A percentile compares a stretch with the other conserved stretches of the same genome.
Evolutionary conservation across 805 yeast genomes (phyloP).

Genomic region (Brettanomyces nanus): DNA sequence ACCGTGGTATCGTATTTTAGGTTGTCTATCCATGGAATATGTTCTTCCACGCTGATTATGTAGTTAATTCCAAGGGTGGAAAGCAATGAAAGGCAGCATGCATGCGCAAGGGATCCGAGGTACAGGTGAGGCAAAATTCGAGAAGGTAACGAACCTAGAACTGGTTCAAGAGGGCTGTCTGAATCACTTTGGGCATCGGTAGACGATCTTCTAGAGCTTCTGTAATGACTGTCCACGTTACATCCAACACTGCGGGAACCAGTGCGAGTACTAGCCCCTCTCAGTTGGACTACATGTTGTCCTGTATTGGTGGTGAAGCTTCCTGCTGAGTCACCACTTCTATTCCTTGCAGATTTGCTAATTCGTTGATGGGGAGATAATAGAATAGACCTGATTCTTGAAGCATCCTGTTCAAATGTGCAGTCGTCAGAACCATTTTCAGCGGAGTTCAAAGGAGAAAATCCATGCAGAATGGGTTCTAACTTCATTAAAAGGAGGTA

Average conservation of each 20-base stretch:
- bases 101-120: constrained; percentile 78
- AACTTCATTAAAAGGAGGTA: constrained; percentile 55
- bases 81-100: constrained; percentile 59
- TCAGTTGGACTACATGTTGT: constrained; percentile 22
- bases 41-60: constrained; percentile 83
- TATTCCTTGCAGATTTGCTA: constrained; percentile 1
- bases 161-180: constrained; percentile 25
- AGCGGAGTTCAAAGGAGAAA: constrained; percentile 39
- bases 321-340: constrained; percentile 5
- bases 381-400: constrained; percentile 14
- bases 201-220: neutral
- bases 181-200: neutral
- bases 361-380: constrained; percentile 13
- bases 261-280: neutral
- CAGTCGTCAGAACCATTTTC: constrained; percentile 1
- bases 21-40: constrained; percentile 49
- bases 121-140: constrained; percentile 75
- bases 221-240: too few species aligned
- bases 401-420: constrained; percentile 15
- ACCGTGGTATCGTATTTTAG: constrained; percentile 11
- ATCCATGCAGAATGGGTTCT: constrained; percentile 50
- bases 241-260: neutral
- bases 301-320: constrained; percentile 21
- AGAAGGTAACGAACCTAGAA: constrained; percentile 71
- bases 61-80: constrained; percentile 58